Evolutionary conservation across 768 basidiomycete genomes (phyloP).

Genomic region (Naematelia encephala): DNA sequence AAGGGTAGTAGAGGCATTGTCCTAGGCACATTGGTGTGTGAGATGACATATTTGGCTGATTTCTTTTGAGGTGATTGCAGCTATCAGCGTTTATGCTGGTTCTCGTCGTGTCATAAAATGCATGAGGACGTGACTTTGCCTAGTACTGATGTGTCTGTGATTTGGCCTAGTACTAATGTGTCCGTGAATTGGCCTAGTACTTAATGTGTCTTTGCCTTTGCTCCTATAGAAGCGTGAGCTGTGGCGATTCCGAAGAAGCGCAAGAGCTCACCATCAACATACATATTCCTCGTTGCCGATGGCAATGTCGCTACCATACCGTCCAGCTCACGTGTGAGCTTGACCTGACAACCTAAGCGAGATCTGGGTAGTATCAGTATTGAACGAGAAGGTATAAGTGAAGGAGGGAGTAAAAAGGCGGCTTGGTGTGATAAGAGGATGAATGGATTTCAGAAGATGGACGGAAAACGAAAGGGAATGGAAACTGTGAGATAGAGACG

Average conservation of each 20-base stretch:
- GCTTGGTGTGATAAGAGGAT: no score
- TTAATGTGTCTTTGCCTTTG: constrained; percentile 23
- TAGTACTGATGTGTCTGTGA: constrained; percentile 14
- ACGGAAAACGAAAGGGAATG: not conserved
- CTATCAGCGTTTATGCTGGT: not conserved
- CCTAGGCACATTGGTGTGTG: no score
- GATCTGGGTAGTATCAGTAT: constrained; percentile 53
- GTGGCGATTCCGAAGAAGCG: not conserved
- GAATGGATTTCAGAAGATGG: not conserved
- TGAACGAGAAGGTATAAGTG: no score
- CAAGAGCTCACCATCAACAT: constrained; percentile 72
- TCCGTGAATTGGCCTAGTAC: not conserved
- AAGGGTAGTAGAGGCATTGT: no score
- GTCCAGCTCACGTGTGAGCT: constrained; percentile 74
- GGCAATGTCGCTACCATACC: constrained; percentile 82
- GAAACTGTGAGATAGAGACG: not conserved
- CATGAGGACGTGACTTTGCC: not conserved
- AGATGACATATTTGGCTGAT: no score
- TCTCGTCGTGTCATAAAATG: not conserved
- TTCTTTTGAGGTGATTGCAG: no score
- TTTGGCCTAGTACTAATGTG: constrained; percentile 14
- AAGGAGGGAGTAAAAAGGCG: no score
- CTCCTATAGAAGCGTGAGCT: constrained; percentile 7
- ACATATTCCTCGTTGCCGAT: constrained; percentile 93
- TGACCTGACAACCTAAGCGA: constrained; percentile 57